phyloP scores from a whole-genome alignment of 768 basidiomycete genomes.

The Tricholoma matsutake region DNA sequence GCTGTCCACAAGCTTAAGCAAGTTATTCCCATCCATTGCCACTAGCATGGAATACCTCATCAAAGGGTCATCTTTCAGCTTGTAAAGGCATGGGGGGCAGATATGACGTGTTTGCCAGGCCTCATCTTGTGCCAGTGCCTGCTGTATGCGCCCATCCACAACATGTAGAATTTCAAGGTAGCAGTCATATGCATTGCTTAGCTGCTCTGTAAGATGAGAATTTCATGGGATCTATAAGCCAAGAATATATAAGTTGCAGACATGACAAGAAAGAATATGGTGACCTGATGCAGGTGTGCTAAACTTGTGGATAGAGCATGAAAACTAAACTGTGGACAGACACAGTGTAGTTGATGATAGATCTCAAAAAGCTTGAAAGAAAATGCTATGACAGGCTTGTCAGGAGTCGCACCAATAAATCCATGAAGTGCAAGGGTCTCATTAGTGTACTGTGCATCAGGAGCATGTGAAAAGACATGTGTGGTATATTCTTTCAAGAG shows the following conservation, averaged over 20 bases:
- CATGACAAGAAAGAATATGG: background rate
- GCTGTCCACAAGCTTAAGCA: background rate
- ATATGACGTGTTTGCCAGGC: background rate
- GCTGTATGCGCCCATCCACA: background rate
- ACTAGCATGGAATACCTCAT: background rate
- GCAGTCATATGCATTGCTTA: background rate
- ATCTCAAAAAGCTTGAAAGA: background rate
- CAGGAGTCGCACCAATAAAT: background rate
- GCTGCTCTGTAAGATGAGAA: background rate
- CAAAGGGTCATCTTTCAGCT: background rate
- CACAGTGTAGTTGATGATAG: background rate
- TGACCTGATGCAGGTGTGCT: background rate
- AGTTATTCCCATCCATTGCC: background rate
- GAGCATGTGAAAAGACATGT: background rate
- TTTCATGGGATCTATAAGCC: too few relatives aligned
- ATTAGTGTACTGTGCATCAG: background rate
- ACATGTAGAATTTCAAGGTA: background rate
- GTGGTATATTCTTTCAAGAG: background rate
- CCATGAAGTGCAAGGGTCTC: background rate
- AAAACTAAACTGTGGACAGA: background rate
- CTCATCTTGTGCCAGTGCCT: background rate
- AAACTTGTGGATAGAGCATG: background rate
- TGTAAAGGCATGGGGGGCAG: slow-evolving; percentile 2
- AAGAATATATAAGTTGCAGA: background rate
- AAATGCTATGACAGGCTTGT: background rate